Evolutionary conservation across 2,329 filamentous ascomycete genomes (phyloP).

Genomic region (Aspergillus sp.): DNA sequence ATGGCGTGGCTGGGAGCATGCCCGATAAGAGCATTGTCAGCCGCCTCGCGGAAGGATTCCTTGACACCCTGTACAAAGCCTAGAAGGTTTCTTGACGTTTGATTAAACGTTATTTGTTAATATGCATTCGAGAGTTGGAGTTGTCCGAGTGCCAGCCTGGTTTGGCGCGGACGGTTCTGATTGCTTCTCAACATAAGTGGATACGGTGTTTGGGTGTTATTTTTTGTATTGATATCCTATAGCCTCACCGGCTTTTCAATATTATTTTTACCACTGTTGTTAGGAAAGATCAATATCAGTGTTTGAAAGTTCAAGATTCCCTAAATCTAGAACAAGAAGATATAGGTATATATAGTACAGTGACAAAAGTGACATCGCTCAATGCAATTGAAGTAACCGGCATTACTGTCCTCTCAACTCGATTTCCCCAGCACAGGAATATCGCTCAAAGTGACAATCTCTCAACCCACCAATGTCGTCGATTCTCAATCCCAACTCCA

Average conservation of each 20-base stretch:
- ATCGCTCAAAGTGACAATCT: background rate
- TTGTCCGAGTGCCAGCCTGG: background rate
- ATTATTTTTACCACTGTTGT: constrained; percentile 3
- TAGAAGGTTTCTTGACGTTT: constrained; percentile 37
- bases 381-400: constrained; percentile 15
- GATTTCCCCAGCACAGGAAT: background rate
- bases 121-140: constrained; percentile 10
- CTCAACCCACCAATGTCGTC: background rate
- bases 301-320: background rate
- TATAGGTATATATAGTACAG: constrained; percentile 11
- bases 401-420: background rate
- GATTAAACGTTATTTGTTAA: constrained; percentile 11
- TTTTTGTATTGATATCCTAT: background rate
- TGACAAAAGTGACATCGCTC: constrained; percentile 17
- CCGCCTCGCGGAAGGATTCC: constrained; percentile 83
- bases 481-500: constrained; percentile 11
- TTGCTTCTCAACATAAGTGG: constrained; percentile 8
- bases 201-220: constrained; percentile 14
- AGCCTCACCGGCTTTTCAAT: constrained; percentile 1
- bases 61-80: constrained; percentile 90
- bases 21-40: constrained; percentile 95
- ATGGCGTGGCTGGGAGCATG: constrained; percentile 90
- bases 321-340: background rate
- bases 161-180: background rate
- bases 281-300: background rate